A percentile compares a stretch with the other conserved stretches of the same genome.
These are phyloP conservation scores for Botrytis byssoidea DNA, from an alignment of 2,329 filamentous ascomycete genomes.

Conservation along the genomic window DNA sequence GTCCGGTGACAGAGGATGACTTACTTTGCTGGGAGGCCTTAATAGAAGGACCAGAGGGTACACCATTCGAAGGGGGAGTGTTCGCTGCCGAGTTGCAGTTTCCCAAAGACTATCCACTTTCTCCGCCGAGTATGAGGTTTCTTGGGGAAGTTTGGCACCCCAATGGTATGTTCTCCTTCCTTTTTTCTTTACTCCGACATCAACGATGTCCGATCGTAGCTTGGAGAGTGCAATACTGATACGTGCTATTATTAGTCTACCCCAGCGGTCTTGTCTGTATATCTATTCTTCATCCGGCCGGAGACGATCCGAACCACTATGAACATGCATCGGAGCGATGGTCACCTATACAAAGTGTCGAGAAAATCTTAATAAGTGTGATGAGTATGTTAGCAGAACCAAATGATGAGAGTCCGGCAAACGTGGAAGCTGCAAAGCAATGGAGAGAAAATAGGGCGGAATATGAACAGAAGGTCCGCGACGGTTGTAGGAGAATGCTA, in stretches of 20 bases:
- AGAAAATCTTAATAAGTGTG: constrained; percentile 94
- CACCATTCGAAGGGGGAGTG: constrained; percentile 92
- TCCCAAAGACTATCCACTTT: constrained; percentile 93
- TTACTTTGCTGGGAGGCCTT: constrained; percentile 95
- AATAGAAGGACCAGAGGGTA: constrained; percentile 92
- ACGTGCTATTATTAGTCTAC: constrained; percentile 63
- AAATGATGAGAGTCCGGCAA: constrained; percentile 94
- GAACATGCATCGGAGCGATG: constrained; percentile 93
- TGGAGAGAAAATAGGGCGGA: constrained; percentile 82
- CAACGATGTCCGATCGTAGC: neutral
- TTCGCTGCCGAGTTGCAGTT: constrained; percentile 95
- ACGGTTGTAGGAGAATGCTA: constrained; percentile 75
- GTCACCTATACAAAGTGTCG: constrained; percentile 95
- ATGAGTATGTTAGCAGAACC: constrained; percentile 99
- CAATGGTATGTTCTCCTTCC: constrained; percentile 62
- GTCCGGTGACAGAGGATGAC: constrained; percentile 90
- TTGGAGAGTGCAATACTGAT: neutral
- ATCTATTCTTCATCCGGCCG: constrained; percentile 93
- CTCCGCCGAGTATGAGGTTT: constrained; percentile 95
- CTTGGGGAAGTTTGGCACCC: constrained; percentile 93
- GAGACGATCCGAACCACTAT: constrained; percentile 98
- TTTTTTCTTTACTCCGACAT: neutral
- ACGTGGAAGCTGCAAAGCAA: constrained; percentile 94
- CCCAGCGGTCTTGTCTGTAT: constrained; percentile 91
- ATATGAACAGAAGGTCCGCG: constrained; percentile 83